Percentiles rank a stretch among this genome's conserved stretches.
Conservation (phyloP, 2,329 filamentous ascomycete genomes). For the Lachnellula subtilissima region DNA sequence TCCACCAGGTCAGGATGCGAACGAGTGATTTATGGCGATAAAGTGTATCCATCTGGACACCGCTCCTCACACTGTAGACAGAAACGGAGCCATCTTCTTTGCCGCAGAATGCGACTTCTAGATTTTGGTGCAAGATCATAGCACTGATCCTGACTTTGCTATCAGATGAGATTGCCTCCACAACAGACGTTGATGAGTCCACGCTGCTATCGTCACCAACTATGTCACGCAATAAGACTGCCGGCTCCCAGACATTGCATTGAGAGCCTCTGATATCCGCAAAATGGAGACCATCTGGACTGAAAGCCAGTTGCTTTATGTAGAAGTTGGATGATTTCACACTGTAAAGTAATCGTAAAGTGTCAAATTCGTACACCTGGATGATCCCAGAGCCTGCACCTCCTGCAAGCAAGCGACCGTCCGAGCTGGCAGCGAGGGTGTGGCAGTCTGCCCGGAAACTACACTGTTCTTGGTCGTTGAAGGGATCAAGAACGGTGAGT, state of each 20-base stretch:
- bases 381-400: constrained; percentile 25
- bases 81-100: constrained; percentile 35
- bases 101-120: constrained; percentile 32
- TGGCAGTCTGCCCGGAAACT: constrained; percentile 7
- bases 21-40: constrained; percentile 30
- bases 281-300: constrained; percentile 31
- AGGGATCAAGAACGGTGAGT: constrained; percentile 12
- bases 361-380: constrained; percentile 28
- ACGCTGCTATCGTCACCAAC: constrained; percentile 28
- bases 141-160: constrained; percentile 29
- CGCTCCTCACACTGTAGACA: constrained; percentile 29
- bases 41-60: constrained; percentile 22
- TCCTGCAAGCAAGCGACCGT: constrained; percentile 26
- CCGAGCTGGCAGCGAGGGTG: constrained; percentile 19
- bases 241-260: constrained; percentile 37
- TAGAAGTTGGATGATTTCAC: constrained; percentile 18
- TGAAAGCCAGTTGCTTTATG: constrained; percentile 26
- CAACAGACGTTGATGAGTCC: constrained; percentile 16
- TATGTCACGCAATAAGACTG: constrained; percentile 19
- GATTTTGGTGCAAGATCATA: constrained; percentile 25
- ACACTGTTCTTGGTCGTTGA: constrained; percentile 1
- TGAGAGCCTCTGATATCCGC: constrained; percentile 33
- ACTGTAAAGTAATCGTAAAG: constrained; percentile 28
- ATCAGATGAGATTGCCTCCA: constrained; percentile 24
- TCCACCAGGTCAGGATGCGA: constrained; percentile 28